These are phyloP conservation scores for Firmiana major DNA, from an alignment of 345 rosid genomes.

Conservation along the genomic window DNA sequence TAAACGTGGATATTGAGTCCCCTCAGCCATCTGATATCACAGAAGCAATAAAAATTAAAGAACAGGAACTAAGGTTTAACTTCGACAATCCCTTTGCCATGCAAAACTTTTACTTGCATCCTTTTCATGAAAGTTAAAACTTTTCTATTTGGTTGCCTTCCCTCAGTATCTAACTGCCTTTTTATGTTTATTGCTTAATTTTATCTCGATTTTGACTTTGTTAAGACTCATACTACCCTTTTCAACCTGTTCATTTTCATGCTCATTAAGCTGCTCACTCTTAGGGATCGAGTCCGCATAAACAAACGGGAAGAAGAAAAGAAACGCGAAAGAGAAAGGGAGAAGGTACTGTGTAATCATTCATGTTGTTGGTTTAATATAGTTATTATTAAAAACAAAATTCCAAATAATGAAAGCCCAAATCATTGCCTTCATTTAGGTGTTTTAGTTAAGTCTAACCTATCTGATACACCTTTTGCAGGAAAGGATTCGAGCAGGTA, in stretches of 20 bases:
- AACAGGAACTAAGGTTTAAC: slow-evolving; percentile 51
- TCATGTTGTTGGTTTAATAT: not conserved
- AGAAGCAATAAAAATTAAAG: slow-evolving; percentile 48
- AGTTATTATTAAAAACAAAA: too few relatives aligned
- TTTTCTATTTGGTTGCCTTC: not conserved
- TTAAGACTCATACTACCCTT: not conserved
- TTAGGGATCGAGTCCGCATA: slow-evolving; percentile 47
- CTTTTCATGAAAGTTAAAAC: not conserved
- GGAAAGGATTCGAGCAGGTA: slow-evolving; percentile 79
- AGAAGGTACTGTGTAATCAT: slow-evolving; percentile 47
- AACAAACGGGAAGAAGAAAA: slow-evolving; percentile 51
- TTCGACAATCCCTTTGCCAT: slow-evolving; percentile 1
- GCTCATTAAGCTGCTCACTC: slow-evolving; percentile 11
- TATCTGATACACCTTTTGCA: slow-evolving; percentile 21
- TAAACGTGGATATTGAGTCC: slow-evolving; percentile 63
- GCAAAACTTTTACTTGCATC: not conserved
- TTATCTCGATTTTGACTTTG: not conserved
- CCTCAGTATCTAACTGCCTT: not conserved
- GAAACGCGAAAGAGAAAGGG: slow-evolving; percentile 46
- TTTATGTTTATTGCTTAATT: not conserved
- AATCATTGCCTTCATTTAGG: not conserved
- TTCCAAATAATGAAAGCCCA: too few relatives aligned
- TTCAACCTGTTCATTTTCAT: not conserved
- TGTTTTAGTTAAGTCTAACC: not conserved
- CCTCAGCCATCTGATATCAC: slow-evolving; percentile 33